phyloP scores from a whole-genome alignment of 495 filamentous ascomycete genomes.

The Sphaerosporella brunnea region DNA sequence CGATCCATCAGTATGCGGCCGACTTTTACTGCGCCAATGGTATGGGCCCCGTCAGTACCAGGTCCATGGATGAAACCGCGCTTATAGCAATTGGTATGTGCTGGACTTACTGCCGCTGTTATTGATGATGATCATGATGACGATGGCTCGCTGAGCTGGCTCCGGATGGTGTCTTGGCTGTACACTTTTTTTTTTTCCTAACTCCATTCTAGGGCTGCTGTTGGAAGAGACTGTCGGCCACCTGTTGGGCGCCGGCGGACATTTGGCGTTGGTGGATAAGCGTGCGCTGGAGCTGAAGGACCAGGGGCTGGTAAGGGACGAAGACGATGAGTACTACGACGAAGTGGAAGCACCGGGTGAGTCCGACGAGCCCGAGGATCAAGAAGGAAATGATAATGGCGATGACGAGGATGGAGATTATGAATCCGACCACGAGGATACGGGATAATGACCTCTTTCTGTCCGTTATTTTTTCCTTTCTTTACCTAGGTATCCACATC shows the following conservation, averaged over 20 bases:
- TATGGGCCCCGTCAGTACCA: conserved; percentile 16
- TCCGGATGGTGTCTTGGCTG: too few species aligned
- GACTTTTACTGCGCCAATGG: conserved; percentile 22
- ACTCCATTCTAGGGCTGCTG: conserved; percentile 20
- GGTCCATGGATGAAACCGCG: conserved; percentile 19
- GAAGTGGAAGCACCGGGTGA: neutral
- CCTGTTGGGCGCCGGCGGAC: conserved; percentile 13
- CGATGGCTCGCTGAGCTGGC: too few species aligned
- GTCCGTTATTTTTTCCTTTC: too few species aligned
- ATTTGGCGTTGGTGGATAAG: conserved; percentile 15
- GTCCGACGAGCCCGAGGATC: neutral
- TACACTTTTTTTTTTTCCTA: too few species aligned
- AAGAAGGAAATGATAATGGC: too few species aligned
- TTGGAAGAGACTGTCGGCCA: conserved; percentile 14
- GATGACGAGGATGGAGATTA: neutral
- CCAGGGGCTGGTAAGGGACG: neutral
- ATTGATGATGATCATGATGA: too few species aligned
- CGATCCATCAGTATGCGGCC: conserved; percentile 19
- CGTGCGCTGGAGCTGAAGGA: neutral
- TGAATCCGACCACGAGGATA: neutral
- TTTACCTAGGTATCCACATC: too few species aligned
- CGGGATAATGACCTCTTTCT: neutral
- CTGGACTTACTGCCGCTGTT: neutral
- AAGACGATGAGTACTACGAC: neutral
- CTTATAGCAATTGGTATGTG: conserved; percentile 15